Base-by-base conservation (phyloP, 2,329 filamentous ascomycete genomes). In the Graphiopsis chlorocephala region DNA sequence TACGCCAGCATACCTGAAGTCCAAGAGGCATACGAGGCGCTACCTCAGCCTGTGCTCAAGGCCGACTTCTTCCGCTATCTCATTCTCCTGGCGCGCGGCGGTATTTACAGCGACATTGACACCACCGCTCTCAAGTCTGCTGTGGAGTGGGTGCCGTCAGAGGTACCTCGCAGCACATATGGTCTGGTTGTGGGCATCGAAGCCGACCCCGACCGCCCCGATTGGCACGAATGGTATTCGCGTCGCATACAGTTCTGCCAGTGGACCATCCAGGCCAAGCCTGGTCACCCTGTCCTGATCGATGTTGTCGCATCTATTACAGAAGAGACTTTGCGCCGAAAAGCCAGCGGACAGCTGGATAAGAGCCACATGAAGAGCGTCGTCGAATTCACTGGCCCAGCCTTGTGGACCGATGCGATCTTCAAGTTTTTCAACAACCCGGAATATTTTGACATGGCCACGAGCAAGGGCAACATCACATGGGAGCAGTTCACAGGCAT, bases 231-330 rank as follows among this genome's bases (percentile, higher is more conserved):
- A 1, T 98, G 94, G 95, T 99, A 98, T 82, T 95, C 92, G 68
- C 90, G 95, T 66, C 87, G 94, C 68, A 93, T 99, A 67, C 95
- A 98, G 76, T 98, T 99, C 79, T 99, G 95, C 80, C 95, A 99
- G 78, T 99, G 95, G 95, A 99, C 95, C 1, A 97, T 99, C 68
- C 94, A 98, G 78, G 83, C 91, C 64, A 99, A 99, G 78, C 90
- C 94, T 0, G 95, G 95, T 12, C 95, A 99, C 76, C 95, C 95
- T 0, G 88, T 97, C 14, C 84, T 99, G 65, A 88, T 93, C 67
- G 92, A 97, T 67, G 86, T 97, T 66, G 92, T 99, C 33, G 84
- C 90, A 15, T 90, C 88, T 70, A 93, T 99, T 73, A 97, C 94
- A 0, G 85, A 91, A 68, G 87, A 93, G 75, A 91, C 93, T 0